Conservation (phyloP, 257 asterid genomes). For the Przewalskia tangutica region DNA sequence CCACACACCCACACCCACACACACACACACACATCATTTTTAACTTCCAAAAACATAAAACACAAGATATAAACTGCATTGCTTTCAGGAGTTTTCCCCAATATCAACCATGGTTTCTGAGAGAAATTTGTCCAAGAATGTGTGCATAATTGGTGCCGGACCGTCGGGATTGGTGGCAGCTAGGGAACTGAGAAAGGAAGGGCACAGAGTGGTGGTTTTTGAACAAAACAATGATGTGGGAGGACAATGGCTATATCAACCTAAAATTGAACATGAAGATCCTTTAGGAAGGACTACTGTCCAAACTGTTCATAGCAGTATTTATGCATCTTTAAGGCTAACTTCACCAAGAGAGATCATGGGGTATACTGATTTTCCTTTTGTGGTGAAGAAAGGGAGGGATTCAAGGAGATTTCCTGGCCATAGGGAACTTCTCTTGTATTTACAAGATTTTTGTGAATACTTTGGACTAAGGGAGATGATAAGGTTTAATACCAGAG, state of each 20-base stretch:
- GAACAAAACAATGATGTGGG: constrained; percentile 79
- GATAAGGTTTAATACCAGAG: constrained; percentile 63
- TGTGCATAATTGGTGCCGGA: constrained; percentile 78
- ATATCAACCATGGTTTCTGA: constrained; percentile 28
- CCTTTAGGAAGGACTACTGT: constrained; percentile 29
- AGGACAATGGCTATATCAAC: constrained; percentile 83
- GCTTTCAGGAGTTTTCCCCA: not conserved
- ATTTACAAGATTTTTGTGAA: constrained; percentile 63
- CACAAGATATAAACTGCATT: not conserved
- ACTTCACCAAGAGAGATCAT: constrained; percentile 62
- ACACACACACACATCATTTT: not conserved
- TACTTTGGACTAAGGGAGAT: constrained; percentile 54
- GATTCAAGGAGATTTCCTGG: constrained; percentile 83
- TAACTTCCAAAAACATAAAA: not conserved
- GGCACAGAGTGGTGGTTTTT: constrained; percentile 64
- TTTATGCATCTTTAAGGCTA: constrained; percentile 54
- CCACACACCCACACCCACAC: not conserved
- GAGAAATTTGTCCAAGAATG: constrained; percentile 31
- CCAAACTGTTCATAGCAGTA: constrained; percentile 59
- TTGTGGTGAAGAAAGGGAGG: constrained; percentile 43
- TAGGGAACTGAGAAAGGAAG: constrained; percentile 73
- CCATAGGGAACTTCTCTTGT: constrained; percentile 51
- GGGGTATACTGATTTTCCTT: constrained; percentile 86
- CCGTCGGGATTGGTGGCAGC: constrained; percentile 78
- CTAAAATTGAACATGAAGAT: constrained; percentile 42